Evolutionary conservation across 352 stramenopile genomes (phyloP).

Genomic region (Globisporangium megalacanthum): DNA sequence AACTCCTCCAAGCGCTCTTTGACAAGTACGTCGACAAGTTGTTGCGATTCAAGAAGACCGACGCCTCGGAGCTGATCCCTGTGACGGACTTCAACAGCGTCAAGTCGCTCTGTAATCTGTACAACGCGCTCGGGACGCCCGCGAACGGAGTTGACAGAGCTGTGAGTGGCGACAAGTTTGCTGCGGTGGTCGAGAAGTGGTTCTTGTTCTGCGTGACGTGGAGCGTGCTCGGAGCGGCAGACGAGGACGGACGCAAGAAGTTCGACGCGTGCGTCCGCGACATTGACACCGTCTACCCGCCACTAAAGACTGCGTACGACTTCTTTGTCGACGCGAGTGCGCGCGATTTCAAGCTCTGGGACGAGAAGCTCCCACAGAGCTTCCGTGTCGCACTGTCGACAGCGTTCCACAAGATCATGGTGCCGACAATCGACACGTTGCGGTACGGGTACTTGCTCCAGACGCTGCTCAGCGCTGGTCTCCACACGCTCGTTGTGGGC

Average conservation of each 20-base stretch:
- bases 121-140: constrained; percentile 62
- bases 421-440: constrained; percentile 83
- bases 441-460: constrained; percentile 80
- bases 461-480: constrained; percentile 64
- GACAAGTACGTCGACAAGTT: constrained; percentile 83
- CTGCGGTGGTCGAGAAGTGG: constrained; percentile 67
- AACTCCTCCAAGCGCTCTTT: constrained; percentile 60
- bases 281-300: constrained; percentile 90
- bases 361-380: constrained; percentile 74
- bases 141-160: constrained; percentile 71
- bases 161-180: constrained; percentile 62
- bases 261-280: constrained; percentile 88
- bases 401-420: constrained; percentile 84
- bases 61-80: constrained; percentile 72
- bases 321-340: constrained; percentile 85
- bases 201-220: constrained; percentile 86
- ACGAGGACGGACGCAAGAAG: constrained; percentile 80
- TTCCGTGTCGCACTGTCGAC: constrained; percentile 68
- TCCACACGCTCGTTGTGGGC: constrained; percentile 85
- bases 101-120: constrained; percentile 83
- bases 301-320: constrained; percentile 90
- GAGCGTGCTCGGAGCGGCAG: constrained; percentile 81
- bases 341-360: constrained; percentile 82
- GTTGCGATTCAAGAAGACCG: constrained; percentile 51
- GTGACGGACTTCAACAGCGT: constrained; percentile 80